A percentile compares a stretch with the other conserved stretches of the same genome.
phyloP scores from a whole-genome alignment of 202 grass and related monocot genomes.

The Carex arenaria region DNA sequence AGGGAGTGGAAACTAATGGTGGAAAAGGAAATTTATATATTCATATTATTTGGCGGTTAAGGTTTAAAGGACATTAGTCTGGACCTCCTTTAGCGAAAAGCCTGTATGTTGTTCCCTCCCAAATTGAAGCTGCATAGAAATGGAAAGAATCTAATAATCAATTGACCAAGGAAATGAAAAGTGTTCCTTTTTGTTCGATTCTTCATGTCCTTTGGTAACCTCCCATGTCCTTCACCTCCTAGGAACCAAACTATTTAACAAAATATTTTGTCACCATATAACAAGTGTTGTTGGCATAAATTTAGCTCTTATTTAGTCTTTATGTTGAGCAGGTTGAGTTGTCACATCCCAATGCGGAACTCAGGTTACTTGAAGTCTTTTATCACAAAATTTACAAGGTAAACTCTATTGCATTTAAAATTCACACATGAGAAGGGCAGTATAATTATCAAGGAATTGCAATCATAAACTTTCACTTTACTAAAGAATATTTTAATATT shows the following conservation, averaged over 20 bases:
- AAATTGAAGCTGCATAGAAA: neutral
- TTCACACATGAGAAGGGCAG: neutral
- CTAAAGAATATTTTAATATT: neutral
- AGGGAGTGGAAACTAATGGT: neutral
- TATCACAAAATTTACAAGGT: conserved; percentile 99
- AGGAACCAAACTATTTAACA: neutral
- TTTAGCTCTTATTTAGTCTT: conserved; percentile 22
- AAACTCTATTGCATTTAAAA: conserved; percentile 19
- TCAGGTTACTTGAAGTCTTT: conserved; percentile 95
- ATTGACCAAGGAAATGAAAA: neutral
- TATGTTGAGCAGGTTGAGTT: conserved; percentile 70
- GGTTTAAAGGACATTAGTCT: neutral
- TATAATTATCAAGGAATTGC: neutral
- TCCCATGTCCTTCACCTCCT: neutral
- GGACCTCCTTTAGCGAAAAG: neutral
- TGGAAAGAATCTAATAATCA: neutral
- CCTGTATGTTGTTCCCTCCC: neutral
- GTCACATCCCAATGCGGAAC: conserved; percentile 77
- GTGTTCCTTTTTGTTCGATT: neutral
- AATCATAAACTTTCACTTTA: neutral
- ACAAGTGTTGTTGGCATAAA: conserved; percentile 2
- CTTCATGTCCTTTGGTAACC: neutral
- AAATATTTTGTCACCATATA: neutral
- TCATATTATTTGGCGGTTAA: neutral
- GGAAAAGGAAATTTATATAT: neutral